Conservation (phyloP, 2,329 filamentous ascomycete species). For the Ceratocystis smalleyi region DNA sequence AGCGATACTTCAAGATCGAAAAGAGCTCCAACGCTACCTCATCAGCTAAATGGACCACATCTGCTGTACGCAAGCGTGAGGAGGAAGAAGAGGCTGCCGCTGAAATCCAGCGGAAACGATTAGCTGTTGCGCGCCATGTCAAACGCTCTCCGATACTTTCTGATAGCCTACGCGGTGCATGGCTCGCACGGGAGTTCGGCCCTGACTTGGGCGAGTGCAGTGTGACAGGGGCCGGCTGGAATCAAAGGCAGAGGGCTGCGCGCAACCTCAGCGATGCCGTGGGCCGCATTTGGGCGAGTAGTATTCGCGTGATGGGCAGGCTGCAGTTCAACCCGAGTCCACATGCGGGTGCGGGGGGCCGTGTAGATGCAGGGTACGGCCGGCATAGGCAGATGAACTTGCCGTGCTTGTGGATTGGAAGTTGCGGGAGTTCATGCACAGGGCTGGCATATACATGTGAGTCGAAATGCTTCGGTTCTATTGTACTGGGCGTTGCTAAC, state of each 20-base stretch:
- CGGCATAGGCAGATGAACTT: slow-evolving; percentile 8
- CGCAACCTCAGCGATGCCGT: slow-evolving; percentile 4
- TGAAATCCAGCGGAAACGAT: neutral
- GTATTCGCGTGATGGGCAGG: slow-evolving; percentile 8
- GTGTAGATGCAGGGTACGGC: slow-evolving; percentile 9
- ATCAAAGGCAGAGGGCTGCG: neutral
- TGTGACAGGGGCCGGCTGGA: neutral
- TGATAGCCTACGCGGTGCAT: neutral
- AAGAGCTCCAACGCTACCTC: slow-evolving; percentile 37
- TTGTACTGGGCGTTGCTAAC: neutral
- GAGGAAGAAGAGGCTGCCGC: slow-evolving; percentile 26
- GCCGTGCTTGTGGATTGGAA: slow-evolving; percentile 10
- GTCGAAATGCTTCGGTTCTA: neutral
- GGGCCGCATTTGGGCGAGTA: neutral
- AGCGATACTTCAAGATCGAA: slow-evolving; percentile 55
- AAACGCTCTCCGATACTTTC: slow-evolving; percentile 1
- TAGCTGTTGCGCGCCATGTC: slow-evolving; percentile 4
- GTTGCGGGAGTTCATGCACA: slow-evolving; percentile 7
- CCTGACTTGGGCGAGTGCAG: neutral
- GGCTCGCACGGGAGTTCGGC: slow-evolving; percentile 14
- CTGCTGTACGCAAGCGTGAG: slow-evolving; percentile 42
- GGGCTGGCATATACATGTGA: slow-evolving; percentile 9
- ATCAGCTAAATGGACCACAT: slow-evolving; percentile 38
- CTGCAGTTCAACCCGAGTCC: neutral
- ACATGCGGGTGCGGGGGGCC: neutral